A percentile compares a stretch with the other conserved stretches of the same genome.
Conservation (phyloP, 176 grass and related monocot species). For the Elymus sibiricus region DNA sequence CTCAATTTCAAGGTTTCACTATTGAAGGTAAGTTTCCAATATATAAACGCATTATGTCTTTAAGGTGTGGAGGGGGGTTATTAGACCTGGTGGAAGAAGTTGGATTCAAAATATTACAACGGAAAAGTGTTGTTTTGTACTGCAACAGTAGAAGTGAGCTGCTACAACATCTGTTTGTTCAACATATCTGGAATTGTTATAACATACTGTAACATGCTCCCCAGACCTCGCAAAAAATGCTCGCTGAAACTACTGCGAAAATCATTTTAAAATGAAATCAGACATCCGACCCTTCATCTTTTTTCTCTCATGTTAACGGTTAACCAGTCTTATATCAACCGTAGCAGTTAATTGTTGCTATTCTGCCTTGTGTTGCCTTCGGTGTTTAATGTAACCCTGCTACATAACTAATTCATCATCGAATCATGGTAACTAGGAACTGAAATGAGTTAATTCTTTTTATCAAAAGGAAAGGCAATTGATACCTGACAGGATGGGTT, state of each 20-base stretch:
- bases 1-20: slow-evolving; percentile 86
- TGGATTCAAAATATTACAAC: background rate
- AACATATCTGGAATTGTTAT: background rate
- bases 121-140: background rate
- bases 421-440: background rate
- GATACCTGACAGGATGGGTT: background rate
- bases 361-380: background rate
- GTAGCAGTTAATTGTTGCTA: background rate
- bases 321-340: background rate
- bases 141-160: background rate
- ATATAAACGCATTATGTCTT: background rate
- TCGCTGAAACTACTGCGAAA: background rate
- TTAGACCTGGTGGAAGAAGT: background rate
- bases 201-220: background rate
- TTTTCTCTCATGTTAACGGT: background rate
- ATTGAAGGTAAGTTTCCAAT: slow-evolving; percentile 56
- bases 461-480: background rate
- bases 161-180: background rate
- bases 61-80: background rate
- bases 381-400: background rate
- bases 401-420: background rate
- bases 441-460: background rate
- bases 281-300: background rate
- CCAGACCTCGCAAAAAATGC: background rate
- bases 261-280: background rate